Base-by-base conservation (phyloP, 768 basidiomycete species). In the Goffeauzyma gilvescens region DNA sequence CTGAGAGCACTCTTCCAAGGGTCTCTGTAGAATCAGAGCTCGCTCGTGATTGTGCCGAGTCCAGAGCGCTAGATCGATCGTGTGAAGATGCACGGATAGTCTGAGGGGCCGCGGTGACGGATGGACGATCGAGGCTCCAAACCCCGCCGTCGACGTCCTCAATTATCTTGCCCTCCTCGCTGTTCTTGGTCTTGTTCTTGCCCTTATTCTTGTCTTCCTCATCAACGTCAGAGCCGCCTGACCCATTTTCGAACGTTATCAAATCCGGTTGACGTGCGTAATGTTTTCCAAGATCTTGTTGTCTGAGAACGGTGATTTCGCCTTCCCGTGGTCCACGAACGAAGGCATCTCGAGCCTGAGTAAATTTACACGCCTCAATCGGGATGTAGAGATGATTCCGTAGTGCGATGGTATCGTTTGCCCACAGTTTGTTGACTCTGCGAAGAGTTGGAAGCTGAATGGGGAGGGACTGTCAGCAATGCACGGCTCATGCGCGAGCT, bases 381-480 rank as follows among this genome's bases (percentile, higher is more conserved):
- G 87, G 86, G 43, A 95, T 78, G 55, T 81, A 76, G 28, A 93
- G 73, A 5, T 74, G 68, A 35, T 76, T 75, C 22, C 87, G 79
- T 25, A 86, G 71, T 64, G 90, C 84, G 35, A 96, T 81, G 1
- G 84, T 72, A 58, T 96, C 90, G 6, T 81, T 79, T 6, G 83
- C 62, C 90, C 90, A 96, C 6, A 96, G 68, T 50, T 86, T 83
- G 62, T 96, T 96, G 37, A 78, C 76, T 50, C 76, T 71, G 36
- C 90, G 77, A 10, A 96, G 72, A 14, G 80, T 78, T 22, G 82
- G 72, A 41, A 66, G 55, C 67, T 68, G 53, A 18, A 18, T 9
- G 13, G 28, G 9, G 9, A 30, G 28, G n/a, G n/a, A n/a, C n/a
- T n/a, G n/a, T n/a, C n/a, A n/a, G n/a, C n/a, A n/a, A n/a, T n/a